phyloP scores from a whole-genome alignment of 2,329 filamentous ascomycete species.

The Nothophoma quercina region DNA sequence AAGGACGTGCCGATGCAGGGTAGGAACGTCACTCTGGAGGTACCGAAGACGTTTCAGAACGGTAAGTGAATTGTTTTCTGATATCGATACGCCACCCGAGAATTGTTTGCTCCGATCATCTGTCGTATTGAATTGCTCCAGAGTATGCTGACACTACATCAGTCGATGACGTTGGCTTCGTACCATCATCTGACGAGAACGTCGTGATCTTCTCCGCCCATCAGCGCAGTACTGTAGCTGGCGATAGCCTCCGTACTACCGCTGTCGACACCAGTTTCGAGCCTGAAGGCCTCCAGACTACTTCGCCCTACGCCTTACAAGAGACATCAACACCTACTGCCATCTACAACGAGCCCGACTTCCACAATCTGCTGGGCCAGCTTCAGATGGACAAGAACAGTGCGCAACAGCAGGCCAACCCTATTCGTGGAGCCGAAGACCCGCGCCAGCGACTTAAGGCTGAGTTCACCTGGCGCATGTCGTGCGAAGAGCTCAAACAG shows the following conservation, averaged over 20 bases:
- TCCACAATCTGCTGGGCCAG: not conserved
- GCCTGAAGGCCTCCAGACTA: not conserved
- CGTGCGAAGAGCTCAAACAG: not conserved
- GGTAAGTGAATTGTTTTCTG: not conserved
- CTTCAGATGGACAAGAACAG: not conserved
- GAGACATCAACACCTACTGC: too few species aligned
- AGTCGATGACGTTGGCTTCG: not conserved
- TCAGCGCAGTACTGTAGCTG: not conserved
- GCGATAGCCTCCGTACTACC: not conserved
- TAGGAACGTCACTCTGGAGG: not conserved
- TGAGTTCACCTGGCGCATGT: not conserved
- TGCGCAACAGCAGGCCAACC: not conserved
- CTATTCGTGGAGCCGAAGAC: not conserved
- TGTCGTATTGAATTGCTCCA: not conserved
- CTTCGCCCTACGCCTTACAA: too few species aligned
- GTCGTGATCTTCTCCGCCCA: not conserved
- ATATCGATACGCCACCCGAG: not conserved
- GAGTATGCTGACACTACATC: not conserved
- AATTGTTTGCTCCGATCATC: not conserved
- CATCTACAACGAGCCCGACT: not conserved
- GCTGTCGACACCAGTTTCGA: fast-evolving
- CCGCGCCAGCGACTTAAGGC: not conserved
- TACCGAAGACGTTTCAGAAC: not conserved
- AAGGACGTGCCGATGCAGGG: not conserved
- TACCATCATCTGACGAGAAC: not conserved